phyloP scores from a whole-genome alignment of 129 eudicot genomes.

The Oenanthe sinensis region DNA sequence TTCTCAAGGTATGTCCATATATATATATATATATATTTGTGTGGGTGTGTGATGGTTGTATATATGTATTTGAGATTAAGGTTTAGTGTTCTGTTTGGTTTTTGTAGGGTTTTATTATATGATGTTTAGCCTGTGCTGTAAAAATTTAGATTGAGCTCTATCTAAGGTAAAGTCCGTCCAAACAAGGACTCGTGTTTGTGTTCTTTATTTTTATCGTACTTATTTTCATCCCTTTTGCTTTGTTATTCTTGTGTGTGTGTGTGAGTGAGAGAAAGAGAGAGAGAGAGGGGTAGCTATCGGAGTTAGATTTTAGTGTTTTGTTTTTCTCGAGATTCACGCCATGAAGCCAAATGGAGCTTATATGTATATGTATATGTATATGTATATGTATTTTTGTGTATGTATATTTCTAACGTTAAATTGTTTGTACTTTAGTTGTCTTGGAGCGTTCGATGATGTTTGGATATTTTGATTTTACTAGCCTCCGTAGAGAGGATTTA shows the following conservation, averaged over 20 bases:
- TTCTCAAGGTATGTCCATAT: background rate
- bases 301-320: slow-evolving; percentile 10
- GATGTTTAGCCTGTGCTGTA: background rate
- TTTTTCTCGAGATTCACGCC: slow-evolving; percentile 28
- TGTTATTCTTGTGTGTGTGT: background rate
- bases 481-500: background rate
- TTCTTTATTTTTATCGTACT: background rate
- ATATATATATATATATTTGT: background rate
- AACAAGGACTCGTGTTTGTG: background rate
- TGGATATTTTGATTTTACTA: background rate
- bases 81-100: background rate
- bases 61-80: background rate
- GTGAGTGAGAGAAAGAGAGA: background rate
- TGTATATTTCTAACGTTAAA: background rate
- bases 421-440: background rate
- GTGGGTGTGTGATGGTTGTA: background rate
- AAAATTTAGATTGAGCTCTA: background rate
- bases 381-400: background rate
- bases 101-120: background rate
- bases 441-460: background rate
- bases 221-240: background rate
- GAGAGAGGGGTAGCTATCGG: slow-evolving; percentile 14
- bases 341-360: slow-evolving; percentile 4
- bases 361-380: background rate
- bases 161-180: background rate